These are phyloP conservation scores for Sphaerulina vaccinii DNA, from an alignment of 2,329 filamentous ascomycete genomes.

Conservation along the genomic window DNA sequence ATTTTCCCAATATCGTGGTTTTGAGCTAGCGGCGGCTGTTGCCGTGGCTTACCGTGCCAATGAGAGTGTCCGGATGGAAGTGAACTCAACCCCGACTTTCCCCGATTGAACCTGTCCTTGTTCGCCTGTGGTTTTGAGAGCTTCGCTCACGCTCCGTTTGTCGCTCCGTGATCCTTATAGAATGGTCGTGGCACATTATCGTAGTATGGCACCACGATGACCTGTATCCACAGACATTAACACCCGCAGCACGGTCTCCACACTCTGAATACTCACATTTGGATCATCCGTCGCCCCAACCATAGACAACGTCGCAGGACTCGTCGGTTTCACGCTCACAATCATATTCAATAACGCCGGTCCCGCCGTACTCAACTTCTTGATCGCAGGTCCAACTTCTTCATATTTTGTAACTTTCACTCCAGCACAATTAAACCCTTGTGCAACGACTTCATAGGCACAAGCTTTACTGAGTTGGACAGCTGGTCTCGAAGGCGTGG, in stretches of 20 bases:
- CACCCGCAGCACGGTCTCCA: neutral
- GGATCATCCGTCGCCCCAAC: slow-evolving; percentile 43
- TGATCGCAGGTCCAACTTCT: slow-evolving; percentile 37
- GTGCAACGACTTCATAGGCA: slow-evolving; percentile 44
- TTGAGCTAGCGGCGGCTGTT: too few relatives aligned
- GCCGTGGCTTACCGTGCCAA: too few relatives aligned
- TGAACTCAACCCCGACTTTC: too few relatives aligned
- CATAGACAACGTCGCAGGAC: slow-evolving; percentile 42
- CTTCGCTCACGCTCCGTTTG: too few relatives aligned
- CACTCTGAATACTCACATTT: slow-evolving; percentile 33
- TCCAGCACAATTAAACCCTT: slow-evolving; percentile 40
- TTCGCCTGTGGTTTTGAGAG: too few relatives aligned
- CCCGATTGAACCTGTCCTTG: too few relatives aligned
- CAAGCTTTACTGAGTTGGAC: slow-evolving; percentile 34
- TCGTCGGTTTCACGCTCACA: slow-evolving; percentile 41
- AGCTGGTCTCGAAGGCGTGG: slow-evolving; percentile 36
- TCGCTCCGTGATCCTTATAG: slow-evolving; percentile 23
- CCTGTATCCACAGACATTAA: slow-evolving; percentile 6
- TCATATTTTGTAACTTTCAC: slow-evolving; percentile 32
- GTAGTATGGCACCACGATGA: slow-evolving; percentile 51
- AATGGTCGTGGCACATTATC: slow-evolving; percentile 46
- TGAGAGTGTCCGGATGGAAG: too few relatives aligned
- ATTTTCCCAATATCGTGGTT: too few relatives aligned
- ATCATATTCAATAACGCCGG: slow-evolving; percentile 45
- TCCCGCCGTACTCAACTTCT: slow-evolving; percentile 33